Conservation (phyloP, 2,329 filamentous ascomycete genomes). For the Penicillium digitatum region DNA sequence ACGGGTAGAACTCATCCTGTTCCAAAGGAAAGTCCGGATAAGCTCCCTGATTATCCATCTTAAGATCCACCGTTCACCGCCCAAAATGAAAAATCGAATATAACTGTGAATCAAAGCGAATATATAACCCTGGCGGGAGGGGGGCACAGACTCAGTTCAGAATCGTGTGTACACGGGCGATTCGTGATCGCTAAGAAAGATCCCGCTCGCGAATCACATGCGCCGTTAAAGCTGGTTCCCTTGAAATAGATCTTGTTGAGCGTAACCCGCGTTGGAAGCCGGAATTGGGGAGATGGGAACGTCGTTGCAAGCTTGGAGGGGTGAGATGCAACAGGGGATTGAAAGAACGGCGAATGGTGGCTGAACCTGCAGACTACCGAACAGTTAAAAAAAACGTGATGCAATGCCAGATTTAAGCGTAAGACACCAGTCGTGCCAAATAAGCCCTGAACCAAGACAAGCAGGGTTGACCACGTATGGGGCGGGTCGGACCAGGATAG, state of each 20-base stretch:
- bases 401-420: conserved; percentile 14
- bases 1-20: conserved; percentile 75
- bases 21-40: conserved; percentile 64
- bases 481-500: not conserved
- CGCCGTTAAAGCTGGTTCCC: not conserved
- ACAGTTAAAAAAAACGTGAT: conserved; percentile 16
- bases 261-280: not conserved
- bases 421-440: conserved; percentile 10
- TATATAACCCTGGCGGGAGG: not conserved
- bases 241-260: not conserved
- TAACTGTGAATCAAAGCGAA: not conserved
- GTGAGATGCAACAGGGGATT: conserved; percentile 21
- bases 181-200: not conserved
- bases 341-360: conserved; percentile 17
- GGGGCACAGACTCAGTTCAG: not conserved
- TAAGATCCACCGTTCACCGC: not conserved
- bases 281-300: not conserved
- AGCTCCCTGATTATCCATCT: conserved; percentile 54
- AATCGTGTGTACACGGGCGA: not conserved
- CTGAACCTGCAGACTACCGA: conserved; percentile 16
- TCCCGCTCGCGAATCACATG: not conserved
- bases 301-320: conserved; percentile 16
- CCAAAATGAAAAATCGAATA: not conserved
- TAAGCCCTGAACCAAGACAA: conserved; percentile 2
- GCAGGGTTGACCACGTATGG: not conserved